These are phyloP conservation scores for Trypanosoma avium DNA, from an alignment of 208 protist genomes.

Conservation along the genomic window DNA sequence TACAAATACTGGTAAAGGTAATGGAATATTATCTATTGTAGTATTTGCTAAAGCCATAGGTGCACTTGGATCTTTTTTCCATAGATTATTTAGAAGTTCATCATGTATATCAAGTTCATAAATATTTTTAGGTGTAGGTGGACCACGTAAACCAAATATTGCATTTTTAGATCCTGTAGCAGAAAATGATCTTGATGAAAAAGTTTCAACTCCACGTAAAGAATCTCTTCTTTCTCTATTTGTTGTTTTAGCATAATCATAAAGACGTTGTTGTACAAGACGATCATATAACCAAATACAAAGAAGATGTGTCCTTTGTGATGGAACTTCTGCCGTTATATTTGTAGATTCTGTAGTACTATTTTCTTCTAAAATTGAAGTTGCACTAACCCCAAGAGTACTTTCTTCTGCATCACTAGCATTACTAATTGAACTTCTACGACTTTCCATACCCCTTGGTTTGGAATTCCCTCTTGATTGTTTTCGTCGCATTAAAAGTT, in stretches of 20 bases:
- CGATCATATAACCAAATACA: conserved; percentile 27
- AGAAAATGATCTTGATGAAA: background rate
- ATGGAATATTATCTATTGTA: conserved; percentile 10
- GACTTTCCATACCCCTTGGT: background rate
- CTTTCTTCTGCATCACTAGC: background rate
- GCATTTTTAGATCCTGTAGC: background rate
- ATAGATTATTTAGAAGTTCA: background rate
- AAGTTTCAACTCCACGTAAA: background rate
- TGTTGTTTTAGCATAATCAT: background rate
- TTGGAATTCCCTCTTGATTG: background rate
- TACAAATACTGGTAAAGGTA: conserved; percentile 74
- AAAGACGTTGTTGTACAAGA: conserved; percentile 5
- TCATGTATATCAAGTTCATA: conserved; percentile 26
- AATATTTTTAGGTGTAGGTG: conserved; percentile 13
- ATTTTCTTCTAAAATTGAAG: background rate
- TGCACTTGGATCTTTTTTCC: background rate
- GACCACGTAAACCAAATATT: conserved; percentile 5
- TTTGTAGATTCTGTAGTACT: conserved; percentile 1
- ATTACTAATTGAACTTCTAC: background rate
- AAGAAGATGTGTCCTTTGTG: conserved; percentile 11
- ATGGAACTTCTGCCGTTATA: background rate
- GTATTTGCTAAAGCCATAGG: background rate
- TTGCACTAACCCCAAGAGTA: background rate
- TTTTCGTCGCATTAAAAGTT: background rate
- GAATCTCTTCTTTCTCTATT: background rate